phyloP scores from a whole-genome alignment of 1,139 yeast species.

The Geotrichum restrictum region DNA sequence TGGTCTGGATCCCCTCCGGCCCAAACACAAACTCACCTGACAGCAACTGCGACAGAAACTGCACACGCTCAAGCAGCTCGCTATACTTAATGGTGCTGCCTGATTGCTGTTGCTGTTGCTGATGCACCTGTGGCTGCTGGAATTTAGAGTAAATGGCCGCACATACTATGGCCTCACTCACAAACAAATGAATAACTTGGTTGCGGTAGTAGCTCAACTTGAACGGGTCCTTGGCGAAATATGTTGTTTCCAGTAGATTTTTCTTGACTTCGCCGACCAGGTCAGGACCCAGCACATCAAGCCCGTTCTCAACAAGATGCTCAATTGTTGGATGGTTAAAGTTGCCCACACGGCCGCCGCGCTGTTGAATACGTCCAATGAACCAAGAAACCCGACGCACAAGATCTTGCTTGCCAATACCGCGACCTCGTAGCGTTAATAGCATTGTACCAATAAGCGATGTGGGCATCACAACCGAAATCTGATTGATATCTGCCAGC shows the following conservation, averaged over 20 bases:
- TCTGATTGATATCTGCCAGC: constrained; percentile 41
- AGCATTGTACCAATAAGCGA: constrained; percentile 44
- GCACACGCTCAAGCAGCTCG: constrained; percentile 33
- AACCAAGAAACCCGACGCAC: constrained; percentile 40
- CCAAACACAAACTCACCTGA: constrained; percentile 44
- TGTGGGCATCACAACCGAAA: constrained; percentile 46
- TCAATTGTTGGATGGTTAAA: constrained; percentile 33
- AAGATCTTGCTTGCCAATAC: constrained; percentile 39
- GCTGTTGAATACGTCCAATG: constrained; percentile 36
- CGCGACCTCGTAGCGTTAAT: constrained; percentile 41
- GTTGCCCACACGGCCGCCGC: constrained; percentile 44
- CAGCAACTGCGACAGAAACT: constrained; percentile 38
- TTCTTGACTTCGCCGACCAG: constrained; percentile 39
- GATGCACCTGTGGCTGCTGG: too few species aligned
- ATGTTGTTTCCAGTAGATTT: constrained; percentile 41
- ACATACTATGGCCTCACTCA: constrained; percentile 42
- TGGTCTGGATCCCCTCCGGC: constrained; percentile 39
- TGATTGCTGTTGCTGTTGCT: constrained; percentile 20
- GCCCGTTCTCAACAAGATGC: constrained; percentile 39
- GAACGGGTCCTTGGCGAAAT: constrained; percentile 42
- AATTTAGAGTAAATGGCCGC: constrained; percentile 38
- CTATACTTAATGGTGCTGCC: constrained; percentile 25
- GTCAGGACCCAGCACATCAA: constrained; percentile 41
- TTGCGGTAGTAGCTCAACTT: constrained; percentile 44
- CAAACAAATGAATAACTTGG: constrained; percentile 44